Conservation (phyloP, 345 rosid species). For the Lagerstroemia speciosa region DNA sequence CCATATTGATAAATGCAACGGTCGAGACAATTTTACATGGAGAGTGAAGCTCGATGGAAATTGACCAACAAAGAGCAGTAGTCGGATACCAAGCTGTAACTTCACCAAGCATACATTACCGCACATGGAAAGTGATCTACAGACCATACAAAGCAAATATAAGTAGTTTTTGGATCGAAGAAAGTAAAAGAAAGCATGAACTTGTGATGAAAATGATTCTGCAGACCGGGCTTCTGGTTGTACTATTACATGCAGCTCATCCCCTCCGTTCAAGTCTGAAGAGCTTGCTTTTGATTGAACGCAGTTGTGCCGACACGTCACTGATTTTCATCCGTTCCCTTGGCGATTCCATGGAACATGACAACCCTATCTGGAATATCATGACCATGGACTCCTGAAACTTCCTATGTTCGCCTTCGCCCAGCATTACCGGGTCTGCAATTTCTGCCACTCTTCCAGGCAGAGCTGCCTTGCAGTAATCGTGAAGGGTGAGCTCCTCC, state of each 20-base stretch:
- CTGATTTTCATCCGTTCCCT: constrained; percentile 6
- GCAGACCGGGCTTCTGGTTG: too few relatives aligned
- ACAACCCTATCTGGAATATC: constrained; percentile 8
- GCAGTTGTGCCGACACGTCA: not conserved
- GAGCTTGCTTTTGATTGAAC: not conserved
- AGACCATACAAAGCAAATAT: too few relatives aligned
- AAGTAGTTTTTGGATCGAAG: too few relatives aligned
- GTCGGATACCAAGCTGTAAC: too few relatives aligned
- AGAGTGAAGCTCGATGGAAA: too few relatives aligned
- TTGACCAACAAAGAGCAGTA: too few relatives aligned
- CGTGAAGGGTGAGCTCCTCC: constrained; percentile 3
- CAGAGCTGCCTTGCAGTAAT: not conserved
- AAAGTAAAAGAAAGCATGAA: too few relatives aligned
- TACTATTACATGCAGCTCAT: not conserved
- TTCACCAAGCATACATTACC: too few relatives aligned
- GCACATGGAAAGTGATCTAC: too few relatives aligned
- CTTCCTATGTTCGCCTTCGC: not conserved
- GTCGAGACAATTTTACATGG: too few relatives aligned
- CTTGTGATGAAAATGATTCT: too few relatives aligned
- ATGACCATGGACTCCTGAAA: not conserved
- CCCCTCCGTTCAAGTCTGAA: not conserved
- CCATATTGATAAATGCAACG: too few relatives aligned
- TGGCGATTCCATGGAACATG: constrained; percentile 1
- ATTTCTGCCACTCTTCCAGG: not conserved
- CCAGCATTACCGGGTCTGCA: not conserved